Base-by-base conservation (phyloP, 768 basidiomycete genomes). In the Agrocybe praecox region DNA sequence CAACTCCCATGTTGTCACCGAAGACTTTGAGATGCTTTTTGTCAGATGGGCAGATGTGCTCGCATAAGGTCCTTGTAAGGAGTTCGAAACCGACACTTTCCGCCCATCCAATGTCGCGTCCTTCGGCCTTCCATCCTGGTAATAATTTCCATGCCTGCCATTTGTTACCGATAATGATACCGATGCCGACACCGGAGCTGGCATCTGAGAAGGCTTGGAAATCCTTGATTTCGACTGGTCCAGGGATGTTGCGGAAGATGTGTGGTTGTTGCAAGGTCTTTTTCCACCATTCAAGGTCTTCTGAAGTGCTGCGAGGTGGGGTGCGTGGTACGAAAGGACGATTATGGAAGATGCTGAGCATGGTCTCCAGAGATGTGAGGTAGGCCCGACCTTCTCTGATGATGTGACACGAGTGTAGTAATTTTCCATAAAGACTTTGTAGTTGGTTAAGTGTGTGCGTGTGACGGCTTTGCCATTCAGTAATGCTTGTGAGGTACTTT, bases 71-170 rank as follows among this genome's bases (percentile, higher is more conserved):
- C 15, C n/a, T 4, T 46, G 53, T 22, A 17, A 58, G 74, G n/a
- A 81, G 60, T 22, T 79, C 68, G 49, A 83, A 75, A 0, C 75
- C 74, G 7, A 80, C 58, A 0, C 73, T 74, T 59, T 84, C 78
- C 0, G 78, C 79, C 79, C 80, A 83, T 0, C 65, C 64, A 53
- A 82, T 83, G 53, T 81, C 75, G 0, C 69, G 33, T 0, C 64
- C 44, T n/a, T 67, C 59, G 0, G 49, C n/a, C 26, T 47, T 55
- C 58, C 58, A 56, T 2, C 54, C 54, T 0, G 58, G 58, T 10
- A 49, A 6, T 1, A 59, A 58, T 0, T 24, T 2, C 73, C 74
- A 78, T 0, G 75, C 73, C 6, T 68, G 21, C 78, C 75, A 77
- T 0, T 29, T 1, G 4, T 53, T 44, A 0, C 61, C 52, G 15